Base-by-base conservation (phyloP, 208 protist genomes). In the Trypanosoma avium region DNA sequence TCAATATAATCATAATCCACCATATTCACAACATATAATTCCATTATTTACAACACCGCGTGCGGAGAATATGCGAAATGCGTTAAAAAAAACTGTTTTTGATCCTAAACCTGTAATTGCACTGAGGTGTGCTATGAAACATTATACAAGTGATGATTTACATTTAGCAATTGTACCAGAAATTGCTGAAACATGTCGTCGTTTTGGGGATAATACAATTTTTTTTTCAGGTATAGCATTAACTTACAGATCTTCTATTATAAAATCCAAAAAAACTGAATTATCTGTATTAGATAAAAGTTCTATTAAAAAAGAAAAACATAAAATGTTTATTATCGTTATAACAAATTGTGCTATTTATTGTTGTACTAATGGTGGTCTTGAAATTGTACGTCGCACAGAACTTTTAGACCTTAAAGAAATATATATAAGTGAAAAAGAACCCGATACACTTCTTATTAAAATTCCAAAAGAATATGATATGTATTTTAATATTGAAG, bases 141-240 rank as follows among this genome's bases (percentile, higher is more conserved):
- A 68, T 61, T 64, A 68, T 45, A 48, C 36, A 0, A 77, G 71
- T 68, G 84, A 90, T 58, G 72, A 70, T 12, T 58, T 90, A 3
- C 61, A 67, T 29, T 66, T 90, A 40, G 73, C 72, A 19, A 73
- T 81, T 38, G 64, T 84, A 26, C 77, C 79, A 3, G 70, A 83
- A 29, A 70, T 90, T 38, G 84, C 75, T 1, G 74, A 82, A 32
- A 57, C 70, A 24, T 83, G 72, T 58, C 69, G 84, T 15, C 70
- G 75, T 22, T 86, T 84, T 58, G 84, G 84, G 40, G 84, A 90
- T 73, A 90, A 86, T 74, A 85, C 80, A 10, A 68, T 90, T 26
- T 75, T 77, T 66, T 90, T 90, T 60, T 82, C 80, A 59, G 84
- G 84, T 46, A 48, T 86, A 35, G 84, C 80, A n/a, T 90, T 77